phyloP scores from a whole-genome alignment of 371 early-diverging fungal genomes.

The Conidiobolus incongruus region DNA sequence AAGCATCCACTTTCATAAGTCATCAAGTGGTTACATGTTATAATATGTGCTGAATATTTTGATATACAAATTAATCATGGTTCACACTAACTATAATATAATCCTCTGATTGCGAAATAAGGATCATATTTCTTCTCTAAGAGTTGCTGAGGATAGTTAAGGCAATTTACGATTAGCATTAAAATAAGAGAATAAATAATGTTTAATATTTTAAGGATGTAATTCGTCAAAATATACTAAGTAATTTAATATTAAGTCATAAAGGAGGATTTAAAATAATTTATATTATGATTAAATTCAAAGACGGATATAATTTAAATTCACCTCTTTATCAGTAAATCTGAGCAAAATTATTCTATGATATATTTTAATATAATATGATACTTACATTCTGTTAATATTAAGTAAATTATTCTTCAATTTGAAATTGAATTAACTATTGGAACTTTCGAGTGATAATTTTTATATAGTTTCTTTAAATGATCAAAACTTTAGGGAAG shows the following conservation, averaged over 20 bases:
- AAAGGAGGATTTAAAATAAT: slow-evolving; percentile 2
- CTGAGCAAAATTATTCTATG: too few relatives aligned
- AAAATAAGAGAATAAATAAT: slow-evolving; percentile 29
- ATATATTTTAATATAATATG: too few relatives aligned
- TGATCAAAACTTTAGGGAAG: too few relatives aligned
- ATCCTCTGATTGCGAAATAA: slow-evolving; percentile 32
- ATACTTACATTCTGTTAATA: too few relatives aligned
- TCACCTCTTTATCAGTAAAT: slow-evolving; percentile 22
- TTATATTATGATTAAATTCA: slow-evolving; percentile 23
- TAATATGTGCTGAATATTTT: neutral
- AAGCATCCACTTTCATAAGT: slow-evolving; percentile 40
- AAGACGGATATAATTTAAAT: slow-evolving; percentile 16
- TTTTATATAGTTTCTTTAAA: too few relatives aligned
- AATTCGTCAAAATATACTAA: slow-evolving; percentile 35
- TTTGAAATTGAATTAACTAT: too few relatives aligned
- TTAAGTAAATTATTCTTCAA: too few relatives aligned
- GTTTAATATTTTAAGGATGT: slow-evolving; percentile 22
- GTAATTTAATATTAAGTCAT: neutral
- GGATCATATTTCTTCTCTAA: slow-evolving; percentile 26
- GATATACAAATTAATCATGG: neutral
- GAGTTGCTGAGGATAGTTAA: slow-evolving; percentile 22
- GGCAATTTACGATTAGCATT: slow-evolving; percentile 22
- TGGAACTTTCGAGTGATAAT: too few relatives aligned
- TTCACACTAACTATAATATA: slow-evolving; percentile 21
- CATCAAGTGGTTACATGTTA: slow-evolving; percentile 30